Conservation (phyloP, 345 rosid genomes). For the Luvunga scandens region DNA sequence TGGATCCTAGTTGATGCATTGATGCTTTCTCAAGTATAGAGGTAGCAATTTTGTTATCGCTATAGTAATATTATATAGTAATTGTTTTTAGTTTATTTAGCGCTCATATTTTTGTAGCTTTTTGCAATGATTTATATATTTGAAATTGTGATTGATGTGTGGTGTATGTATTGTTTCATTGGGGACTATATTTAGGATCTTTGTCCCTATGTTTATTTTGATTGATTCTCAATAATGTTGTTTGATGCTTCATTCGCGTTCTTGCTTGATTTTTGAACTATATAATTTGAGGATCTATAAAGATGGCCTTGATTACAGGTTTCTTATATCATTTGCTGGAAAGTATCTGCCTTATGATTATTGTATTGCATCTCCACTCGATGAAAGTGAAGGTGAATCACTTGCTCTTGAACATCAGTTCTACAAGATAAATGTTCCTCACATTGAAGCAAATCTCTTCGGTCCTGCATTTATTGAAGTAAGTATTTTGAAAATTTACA, state of each 20-base stretch:
- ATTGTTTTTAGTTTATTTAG: background rate
- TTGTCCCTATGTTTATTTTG: background rate
- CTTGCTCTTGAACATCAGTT: conserved; percentile 47
- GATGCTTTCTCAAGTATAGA: background rate
- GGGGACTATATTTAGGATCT: background rate
- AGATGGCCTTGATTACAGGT: conserved; percentile 50
- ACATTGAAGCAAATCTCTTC: conserved; percentile 51
- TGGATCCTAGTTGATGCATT: background rate
- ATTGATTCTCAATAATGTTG: background rate
- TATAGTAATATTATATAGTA: background rate
- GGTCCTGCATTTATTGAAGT: conserved; percentile 99
- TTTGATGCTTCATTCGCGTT: background rate
- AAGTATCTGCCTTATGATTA: conserved; percentile 69
- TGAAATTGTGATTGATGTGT: background rate
- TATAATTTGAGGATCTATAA: conserved; percentile 4
- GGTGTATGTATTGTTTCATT: background rate
- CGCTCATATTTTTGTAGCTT: background rate
- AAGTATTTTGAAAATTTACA: conserved; percentile 4
- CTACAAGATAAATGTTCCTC: conserved; percentile 56
- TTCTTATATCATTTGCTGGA: conserved; percentile 86
- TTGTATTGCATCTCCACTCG: conserved; percentile 44
- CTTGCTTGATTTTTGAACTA: conserved; percentile 2
- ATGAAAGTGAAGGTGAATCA: conserved; percentile 34
- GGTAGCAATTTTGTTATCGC: background rate
- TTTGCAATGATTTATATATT: background rate